Percentiles rank a stretch among this genome's conserved stretches.
Conservation (phyloP, 106 monocot genomes). For the Platanthera zijinensis region DNA sequence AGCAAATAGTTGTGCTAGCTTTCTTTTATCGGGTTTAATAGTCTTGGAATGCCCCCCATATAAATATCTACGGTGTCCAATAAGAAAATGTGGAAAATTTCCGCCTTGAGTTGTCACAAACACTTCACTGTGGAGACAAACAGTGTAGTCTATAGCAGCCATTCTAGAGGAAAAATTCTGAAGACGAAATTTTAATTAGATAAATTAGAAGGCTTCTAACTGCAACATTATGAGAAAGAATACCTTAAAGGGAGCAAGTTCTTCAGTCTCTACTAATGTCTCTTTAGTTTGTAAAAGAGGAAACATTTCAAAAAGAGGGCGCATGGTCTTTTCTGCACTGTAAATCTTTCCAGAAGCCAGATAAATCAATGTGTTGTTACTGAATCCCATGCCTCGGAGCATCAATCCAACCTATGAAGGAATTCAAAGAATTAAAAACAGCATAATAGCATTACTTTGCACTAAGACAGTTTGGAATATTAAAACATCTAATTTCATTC, state of each 20-base stretch:
- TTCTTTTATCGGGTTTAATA: slow-evolving; percentile 94
- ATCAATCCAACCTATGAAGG: slow-evolving; percentile 84
- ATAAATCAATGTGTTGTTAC: slow-evolving; percentile 82
- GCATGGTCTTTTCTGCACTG: slow-evolving; percentile 79
- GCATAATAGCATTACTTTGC: neutral
- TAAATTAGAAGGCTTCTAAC: no score
- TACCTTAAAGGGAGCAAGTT: slow-evolving; percentile 93
- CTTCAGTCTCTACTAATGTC: slow-evolving; percentile 66
- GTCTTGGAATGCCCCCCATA: slow-evolving; percentile 94
- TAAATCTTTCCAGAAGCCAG: slow-evolving; percentile 97
- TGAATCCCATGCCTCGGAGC: slow-evolving; percentile 98
- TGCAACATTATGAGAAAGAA: neutral
- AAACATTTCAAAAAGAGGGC: slow-evolving; percentile 95
- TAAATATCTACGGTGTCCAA: slow-evolving; percentile 88
- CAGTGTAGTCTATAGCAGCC: slow-evolving; percentile 96
- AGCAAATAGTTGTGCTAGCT: slow-evolving; percentile 78
- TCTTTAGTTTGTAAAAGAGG: slow-evolving; percentile 96
- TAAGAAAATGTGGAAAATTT: slow-evolving; percentile 90
- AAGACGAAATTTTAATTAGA: slow-evolving; percentile 2
- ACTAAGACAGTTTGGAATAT: neutral
- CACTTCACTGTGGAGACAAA: slow-evolving; percentile 94
- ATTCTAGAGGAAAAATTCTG: slow-evolving; percentile 95
- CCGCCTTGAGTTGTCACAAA: slow-evolving; percentile 99
- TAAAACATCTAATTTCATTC: neutral
- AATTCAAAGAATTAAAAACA: neutral